Evolutionary conservation across 495 filamentous ascomycete genomes (phyloP), one percentile per base, ranked within the genome.

Genomic region (Cladorrhinum samala): DNA sequence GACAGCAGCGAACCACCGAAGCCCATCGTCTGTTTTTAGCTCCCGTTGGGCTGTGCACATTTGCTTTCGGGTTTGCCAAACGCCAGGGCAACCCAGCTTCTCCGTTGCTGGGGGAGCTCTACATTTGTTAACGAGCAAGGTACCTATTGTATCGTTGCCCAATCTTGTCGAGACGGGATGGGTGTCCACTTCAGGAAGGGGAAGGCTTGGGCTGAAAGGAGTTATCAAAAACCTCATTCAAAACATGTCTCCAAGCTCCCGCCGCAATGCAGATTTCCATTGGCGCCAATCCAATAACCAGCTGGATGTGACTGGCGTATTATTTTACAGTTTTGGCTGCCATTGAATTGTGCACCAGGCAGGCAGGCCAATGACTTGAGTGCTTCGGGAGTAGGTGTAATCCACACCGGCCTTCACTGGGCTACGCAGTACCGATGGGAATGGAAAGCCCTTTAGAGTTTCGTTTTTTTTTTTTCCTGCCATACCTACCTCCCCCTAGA

Each of bases 41-140:
- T 65, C 62, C 62, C 65, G 62, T 56, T 63, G 65, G 65, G 60
- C 62, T 67, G 64, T 52, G 52, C 50, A 58, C 53, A 53, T 53
- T 57, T 54, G 58, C 50, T 52, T 14, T 59, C 52, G 55, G 50
- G 47, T 47, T 49, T 18, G 17, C 48, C 49, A 56, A 36, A 39
- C 47, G 52, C 49, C 55, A 52, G 51, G 50, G 47, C 47, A 52
- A 58, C 44, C 56, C 53, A 42, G 55, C 50, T 42, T 6, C 39
- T 36, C 45, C 45, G n/a, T n/a, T n/a, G n/a, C 18, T 20, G 45
- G 6, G 13, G 24, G 7, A 16, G 9, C 4, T 7, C 42, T 19
- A 13, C 42, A 20, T 20, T 23, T 47, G 45, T 47, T 47, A 47
- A 33, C 21, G 23, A 2, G 11, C 17, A 6, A 33, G 14, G 45